A percentile compares a stretch with the other conserved stretches of the same genome.
Evolutionary conservation across 2,329 filamentous ascomycete genomes (phyloP).

Genomic region (Ramichloridium luteum): DNA sequence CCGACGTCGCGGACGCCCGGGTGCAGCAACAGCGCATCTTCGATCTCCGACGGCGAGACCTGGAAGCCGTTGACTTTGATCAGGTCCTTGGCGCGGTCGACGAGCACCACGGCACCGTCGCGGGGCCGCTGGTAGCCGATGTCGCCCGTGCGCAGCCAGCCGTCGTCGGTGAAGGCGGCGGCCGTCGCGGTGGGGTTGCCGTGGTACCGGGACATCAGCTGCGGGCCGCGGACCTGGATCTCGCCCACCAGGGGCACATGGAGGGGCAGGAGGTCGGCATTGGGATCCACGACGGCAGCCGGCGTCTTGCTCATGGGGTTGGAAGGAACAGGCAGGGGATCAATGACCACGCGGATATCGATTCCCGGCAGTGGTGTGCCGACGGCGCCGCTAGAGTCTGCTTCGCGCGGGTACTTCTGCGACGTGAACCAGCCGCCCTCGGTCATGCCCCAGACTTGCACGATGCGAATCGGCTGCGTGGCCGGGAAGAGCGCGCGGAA

Average conservation of each 20-base stretch:
- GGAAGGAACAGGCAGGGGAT: no score
- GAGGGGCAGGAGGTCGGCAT: conserved; percentile 11
- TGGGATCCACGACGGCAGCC: conserved; percentile 17
- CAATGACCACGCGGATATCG: conserved; percentile 30
- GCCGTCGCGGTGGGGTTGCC: conserved; percentile 20
- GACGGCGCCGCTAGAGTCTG: conserved; percentile 36
- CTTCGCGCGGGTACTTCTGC: conserved; percentile 26
- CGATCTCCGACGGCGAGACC: conserved; percentile 23
- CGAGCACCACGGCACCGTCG: conserved; percentile 22
- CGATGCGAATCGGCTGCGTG: conserved; percentile 31
- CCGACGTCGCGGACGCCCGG: conserved; percentile 18
- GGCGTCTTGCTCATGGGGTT: no score
- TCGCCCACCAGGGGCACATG: conserved; percentile 28
- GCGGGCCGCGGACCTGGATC: conserved; percentile 27
- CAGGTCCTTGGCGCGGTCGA: conserved; percentile 25
- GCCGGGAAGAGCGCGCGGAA: conserved; percentile 30
- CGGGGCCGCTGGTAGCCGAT: conserved; percentile 15
- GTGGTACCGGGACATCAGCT: conserved; percentile 31
- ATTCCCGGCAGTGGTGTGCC: conserved; percentile 27
- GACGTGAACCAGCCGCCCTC: conserved; percentile 35
- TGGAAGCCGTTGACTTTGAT: conserved; percentile 25
- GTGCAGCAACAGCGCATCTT: conserved; percentile 19
- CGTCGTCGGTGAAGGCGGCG: conserved; percentile 30
- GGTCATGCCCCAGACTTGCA: conserved; percentile 44
- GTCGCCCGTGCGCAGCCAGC: conserved; percentile 87